Conservation (phyloP, 345 rosid genomes). For the Eucalyptus tenuipes region DNA sequence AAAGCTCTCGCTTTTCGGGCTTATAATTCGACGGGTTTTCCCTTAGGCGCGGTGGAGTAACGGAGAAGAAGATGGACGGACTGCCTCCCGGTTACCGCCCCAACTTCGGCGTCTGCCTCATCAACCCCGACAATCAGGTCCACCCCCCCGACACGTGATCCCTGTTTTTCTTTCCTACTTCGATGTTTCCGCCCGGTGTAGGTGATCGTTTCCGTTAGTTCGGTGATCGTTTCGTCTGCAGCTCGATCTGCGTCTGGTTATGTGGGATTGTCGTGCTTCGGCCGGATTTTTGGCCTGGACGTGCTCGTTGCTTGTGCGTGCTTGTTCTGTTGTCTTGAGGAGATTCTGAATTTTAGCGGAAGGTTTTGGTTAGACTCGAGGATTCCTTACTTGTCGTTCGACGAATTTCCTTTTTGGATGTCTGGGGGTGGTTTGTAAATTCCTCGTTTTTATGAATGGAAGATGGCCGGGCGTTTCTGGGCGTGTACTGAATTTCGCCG, state of each 20-base stretch:
- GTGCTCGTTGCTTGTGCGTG: not conserved
- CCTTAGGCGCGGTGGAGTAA: not conserved
- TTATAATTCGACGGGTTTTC: not conserved
- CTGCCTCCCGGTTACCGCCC: slow-evolving; percentile 96
- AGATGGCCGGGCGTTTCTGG: not conserved
- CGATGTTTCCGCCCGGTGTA: not conserved
- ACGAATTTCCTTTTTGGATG: not conserved
- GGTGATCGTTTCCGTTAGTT: not conserved
- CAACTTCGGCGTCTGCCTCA: slow-evolving; percentile 92
- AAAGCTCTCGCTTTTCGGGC: not conserved
- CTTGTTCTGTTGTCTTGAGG: not conserved
- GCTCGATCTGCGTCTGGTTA: not conserved
- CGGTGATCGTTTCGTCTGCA: not conserved
- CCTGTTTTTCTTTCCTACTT: not conserved
- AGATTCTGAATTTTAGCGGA: not conserved
- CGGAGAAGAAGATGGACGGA: slow-evolving; percentile 72
- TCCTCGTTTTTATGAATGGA: not conserved
- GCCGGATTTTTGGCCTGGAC: not conserved
- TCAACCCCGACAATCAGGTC: slow-evolving; percentile 86
- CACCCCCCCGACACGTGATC: not conserved
- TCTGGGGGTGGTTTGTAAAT: not conserved
- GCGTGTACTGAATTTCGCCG: not conserved
- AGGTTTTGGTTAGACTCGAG: not conserved
- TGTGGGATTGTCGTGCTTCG: not conserved
- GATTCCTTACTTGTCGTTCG: not conserved